Percentiles rank a stretch among this genome's conserved stretches.
Conservation (phyloP, 305 asterid genomes). For the Monarda citriodora region DNA sequence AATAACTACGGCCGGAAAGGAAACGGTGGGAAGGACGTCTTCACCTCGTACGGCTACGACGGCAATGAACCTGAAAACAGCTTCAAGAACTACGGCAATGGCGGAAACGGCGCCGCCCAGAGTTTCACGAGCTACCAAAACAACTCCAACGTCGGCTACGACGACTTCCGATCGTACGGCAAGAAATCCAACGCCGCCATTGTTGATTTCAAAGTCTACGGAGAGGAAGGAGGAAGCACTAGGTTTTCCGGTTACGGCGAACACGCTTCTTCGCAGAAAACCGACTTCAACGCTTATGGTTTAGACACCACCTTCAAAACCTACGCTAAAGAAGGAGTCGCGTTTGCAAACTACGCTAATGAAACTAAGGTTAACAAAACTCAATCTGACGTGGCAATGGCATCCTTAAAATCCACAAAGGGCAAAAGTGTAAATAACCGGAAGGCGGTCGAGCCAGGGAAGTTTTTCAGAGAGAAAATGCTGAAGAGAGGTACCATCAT, state of each 20-base stretch:
- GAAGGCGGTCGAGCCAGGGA: slow-evolving; percentile 55
- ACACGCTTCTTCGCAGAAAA: slow-evolving; percentile 19
- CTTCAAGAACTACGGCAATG: slow-evolving; percentile 47
- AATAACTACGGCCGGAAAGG: slow-evolving; percentile 38
- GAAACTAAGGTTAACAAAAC: slow-evolving; percentile 9
- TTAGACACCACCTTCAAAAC: slow-evolving; percentile 46
- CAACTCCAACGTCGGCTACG: slow-evolving; percentile 53
- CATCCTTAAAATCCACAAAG: slow-evolving; percentile 11
- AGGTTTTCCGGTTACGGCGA: slow-evolving; percentile 48
- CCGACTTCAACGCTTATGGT: slow-evolving; percentile 44
- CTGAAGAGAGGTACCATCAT: slow-evolving; percentile 41
- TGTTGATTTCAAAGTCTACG: slow-evolving; percentile 45
- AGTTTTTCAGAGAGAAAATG: slow-evolving; percentile 62
- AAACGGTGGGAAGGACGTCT: slow-evolving; percentile 40
- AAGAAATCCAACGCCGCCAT: slow-evolving; percentile 45
- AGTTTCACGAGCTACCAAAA: slow-evolving; percentile 49
- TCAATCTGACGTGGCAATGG: slow-evolving; percentile 4
- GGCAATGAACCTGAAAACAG: slow-evolving; percentile 44
- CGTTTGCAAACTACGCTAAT: slow-evolving; percentile 40
- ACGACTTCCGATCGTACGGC: slow-evolving; percentile 46
- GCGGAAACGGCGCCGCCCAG: slow-evolving; percentile 42
- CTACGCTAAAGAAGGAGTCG: slow-evolving; percentile 40
- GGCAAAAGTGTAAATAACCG: slow-evolving; percentile 31
- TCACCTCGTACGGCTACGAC: slow-evolving; percentile 45
- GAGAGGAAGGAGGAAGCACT: slow-evolving; percentile 47